phyloP scores from a whole-genome alignment of 2,329 filamentous ascomycete genomes.

The Aspergillus latus region DNA sequence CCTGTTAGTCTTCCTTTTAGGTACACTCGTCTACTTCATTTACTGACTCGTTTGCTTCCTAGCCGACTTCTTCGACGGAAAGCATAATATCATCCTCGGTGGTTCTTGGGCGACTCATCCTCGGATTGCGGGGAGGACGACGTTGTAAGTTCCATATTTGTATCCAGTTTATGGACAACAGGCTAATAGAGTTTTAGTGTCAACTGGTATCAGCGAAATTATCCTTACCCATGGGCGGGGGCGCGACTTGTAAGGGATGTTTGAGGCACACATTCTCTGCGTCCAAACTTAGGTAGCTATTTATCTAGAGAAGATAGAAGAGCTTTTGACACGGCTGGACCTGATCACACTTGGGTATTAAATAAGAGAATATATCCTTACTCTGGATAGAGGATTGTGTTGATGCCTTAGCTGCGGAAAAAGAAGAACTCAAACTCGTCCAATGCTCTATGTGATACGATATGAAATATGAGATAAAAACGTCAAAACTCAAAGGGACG shows the following conservation, averaged over 20 bases:
- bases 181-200: constrained; percentile 54
- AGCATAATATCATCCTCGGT: constrained; percentile 90
- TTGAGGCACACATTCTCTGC: constrained; percentile 14
- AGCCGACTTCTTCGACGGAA: constrained; percentile 95
- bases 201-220: constrained; percentile 98
- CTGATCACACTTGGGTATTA: background rate
- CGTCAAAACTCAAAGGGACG: constrained; percentile 11
- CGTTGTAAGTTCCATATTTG: constrained; percentile 66
- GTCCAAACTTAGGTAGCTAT: background rate
- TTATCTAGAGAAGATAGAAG: background rate
- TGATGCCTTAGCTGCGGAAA: no score
- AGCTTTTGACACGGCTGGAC: background rate
- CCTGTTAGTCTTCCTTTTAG: constrained; percentile 53
- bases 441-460: background rate
- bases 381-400: no score
- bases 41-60: constrained; percentile 9
- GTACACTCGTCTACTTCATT: background rate
- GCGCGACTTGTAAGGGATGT: constrained; percentile 77
- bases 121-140: constrained; percentile 81
- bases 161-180: no score
- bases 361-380: background rate
- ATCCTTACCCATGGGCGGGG: constrained; percentile 88
- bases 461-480: background rate
- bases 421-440: no score
- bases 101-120: constrained; percentile 97